These are phyloP conservation scores for Gossypium davidsonii DNA, from an alignment of 441 rosid genomes.

Conservation along the genomic window DNA sequence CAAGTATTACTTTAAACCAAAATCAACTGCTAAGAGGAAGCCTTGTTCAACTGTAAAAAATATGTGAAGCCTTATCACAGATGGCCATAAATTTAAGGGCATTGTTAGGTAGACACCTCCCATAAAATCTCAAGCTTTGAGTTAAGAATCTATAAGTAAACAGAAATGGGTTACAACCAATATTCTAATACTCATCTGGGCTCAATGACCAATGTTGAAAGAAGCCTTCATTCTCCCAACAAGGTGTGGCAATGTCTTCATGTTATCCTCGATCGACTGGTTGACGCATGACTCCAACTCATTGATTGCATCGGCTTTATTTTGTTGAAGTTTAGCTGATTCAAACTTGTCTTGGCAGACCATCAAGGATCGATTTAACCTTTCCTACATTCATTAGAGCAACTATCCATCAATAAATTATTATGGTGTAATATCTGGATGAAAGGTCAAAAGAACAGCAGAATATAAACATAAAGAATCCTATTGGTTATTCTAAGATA, in stretches of 20 bases:
- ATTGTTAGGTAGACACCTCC: neutral
- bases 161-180: neutral
- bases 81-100: neutral
- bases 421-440: neutral
- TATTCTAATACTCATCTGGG: conserved; percentile 4
- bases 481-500: neutral
- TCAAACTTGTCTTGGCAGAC: conserved; percentile 89
- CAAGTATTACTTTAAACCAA: neutral
- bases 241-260: conserved; percentile 57
- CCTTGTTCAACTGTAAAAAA: neutral
- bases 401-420: neutral
- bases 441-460: neutral
- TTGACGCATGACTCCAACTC: conserved; percentile 68
- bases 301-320: conserved; percentile 34
- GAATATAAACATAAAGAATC: neutral
- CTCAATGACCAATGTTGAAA: conserved; percentile 27
- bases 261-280: conserved; percentile 50
- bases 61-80: neutral
- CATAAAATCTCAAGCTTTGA: neutral
- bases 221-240: conserved; percentile 49
- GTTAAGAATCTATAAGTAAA: neutral
- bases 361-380: conserved; percentile 66
- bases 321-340: conserved; percentile 53
- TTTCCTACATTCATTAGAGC: conserved; percentile 51
- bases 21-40: neutral